These are phyloP conservation scores for Hymenoscyphus salicellus DNA, from an alignment of 2,329 filamentous ascomycete species.

Conservation along the genomic window DNA sequence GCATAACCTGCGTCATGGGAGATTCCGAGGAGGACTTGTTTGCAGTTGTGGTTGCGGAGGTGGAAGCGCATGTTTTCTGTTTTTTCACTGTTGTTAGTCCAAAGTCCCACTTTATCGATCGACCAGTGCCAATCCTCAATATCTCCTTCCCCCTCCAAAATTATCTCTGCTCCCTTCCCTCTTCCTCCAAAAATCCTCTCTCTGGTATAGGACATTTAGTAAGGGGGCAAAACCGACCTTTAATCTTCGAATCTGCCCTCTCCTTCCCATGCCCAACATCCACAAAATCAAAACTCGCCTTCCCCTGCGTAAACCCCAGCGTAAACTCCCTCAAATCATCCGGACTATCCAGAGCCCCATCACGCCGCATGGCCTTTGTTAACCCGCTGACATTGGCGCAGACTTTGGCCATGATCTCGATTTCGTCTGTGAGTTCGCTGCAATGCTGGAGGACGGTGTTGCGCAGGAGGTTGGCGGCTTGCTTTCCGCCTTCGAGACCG, in stretches of 20 bases:
- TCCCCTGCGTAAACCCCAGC: slow-evolving; percentile 57
- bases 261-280: slow-evolving; percentile 60
- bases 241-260: slow-evolving; percentile 58
- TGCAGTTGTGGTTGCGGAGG: slow-evolving; percentile 59
- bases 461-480: slow-evolving; percentile 45
- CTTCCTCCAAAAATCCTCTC: no score
- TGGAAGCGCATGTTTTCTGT: slow-evolving; percentile 49
- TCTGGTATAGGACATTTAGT: no score
- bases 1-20: slow-evolving; percentile 61
- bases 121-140: not conserved
- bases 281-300: slow-evolving; percentile 60
- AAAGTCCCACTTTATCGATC: no score
- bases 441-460: slow-evolving; percentile 48
- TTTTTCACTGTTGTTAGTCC: slow-evolving; percentile 15
- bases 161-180: no score
- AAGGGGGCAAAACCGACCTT: slow-evolving; percentile 50
- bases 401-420: slow-evolving; percentile 56
- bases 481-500: slow-evolving; percentile 45
- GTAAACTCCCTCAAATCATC: slow-evolving; percentile 55
- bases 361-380: slow-evolving; percentile 47
- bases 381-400: slow-evolving; percentile 54
- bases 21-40: slow-evolving; percentile 58
- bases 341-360: slow-evolving; percentile 46
- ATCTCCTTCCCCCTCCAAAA: not conserved
- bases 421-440: slow-evolving; percentile 43